Conservation (phyloP, 441 rosid species). For the Euphorbia schlechtendalii region DNA sequence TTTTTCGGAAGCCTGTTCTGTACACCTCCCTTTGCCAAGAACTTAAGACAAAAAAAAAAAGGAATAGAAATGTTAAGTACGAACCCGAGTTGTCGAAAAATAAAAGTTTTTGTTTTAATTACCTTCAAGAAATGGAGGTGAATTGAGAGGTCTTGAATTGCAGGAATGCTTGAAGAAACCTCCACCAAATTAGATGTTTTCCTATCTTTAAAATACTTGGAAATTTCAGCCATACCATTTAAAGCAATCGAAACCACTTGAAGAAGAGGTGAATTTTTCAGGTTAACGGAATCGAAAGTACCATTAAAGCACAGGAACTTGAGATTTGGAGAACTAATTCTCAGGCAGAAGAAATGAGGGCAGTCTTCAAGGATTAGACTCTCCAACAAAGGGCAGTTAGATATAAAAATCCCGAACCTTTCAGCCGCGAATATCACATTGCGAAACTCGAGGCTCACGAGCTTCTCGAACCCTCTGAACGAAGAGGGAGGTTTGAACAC, state of each 20-base stretch:
- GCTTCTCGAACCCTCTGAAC: constrained; percentile 7
- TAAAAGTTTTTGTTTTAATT: too few species aligned
- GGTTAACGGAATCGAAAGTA: constrained; percentile 12
- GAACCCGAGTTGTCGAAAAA: too few species aligned
- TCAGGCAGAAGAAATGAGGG: constrained; percentile 12
- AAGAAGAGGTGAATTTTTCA: constrained; percentile 14
- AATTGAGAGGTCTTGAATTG: background rate
- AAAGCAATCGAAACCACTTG: constrained; percentile 7
- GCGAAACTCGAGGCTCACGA: constrained; percentile 4
- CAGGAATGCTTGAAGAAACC: constrained; percentile 4
- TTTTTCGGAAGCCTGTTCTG: constrained; percentile 11
- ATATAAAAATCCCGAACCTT: constrained; percentile 9
- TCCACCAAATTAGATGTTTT: constrained; percentile 9
- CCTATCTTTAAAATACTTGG: constrained; percentile 9
- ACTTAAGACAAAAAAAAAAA: background rate
- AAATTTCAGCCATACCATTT: constrained; percentile 6
- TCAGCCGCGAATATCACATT: constrained; percentile 8
- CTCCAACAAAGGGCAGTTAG: constrained; percentile 6
- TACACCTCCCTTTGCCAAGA: constrained; percentile 12
- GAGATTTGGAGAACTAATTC: constrained; percentile 8
- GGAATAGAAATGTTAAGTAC: background rate
- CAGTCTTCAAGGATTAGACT: background rate
- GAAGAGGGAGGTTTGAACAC: constrained; percentile 8
- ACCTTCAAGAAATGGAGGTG: constrained; percentile 6
- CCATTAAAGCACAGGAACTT: constrained; percentile 1